phyloP scores from a whole-genome alignment of 2,329 filamentous ascomycete genomes.

The Thyridium curvatum region DNA sequence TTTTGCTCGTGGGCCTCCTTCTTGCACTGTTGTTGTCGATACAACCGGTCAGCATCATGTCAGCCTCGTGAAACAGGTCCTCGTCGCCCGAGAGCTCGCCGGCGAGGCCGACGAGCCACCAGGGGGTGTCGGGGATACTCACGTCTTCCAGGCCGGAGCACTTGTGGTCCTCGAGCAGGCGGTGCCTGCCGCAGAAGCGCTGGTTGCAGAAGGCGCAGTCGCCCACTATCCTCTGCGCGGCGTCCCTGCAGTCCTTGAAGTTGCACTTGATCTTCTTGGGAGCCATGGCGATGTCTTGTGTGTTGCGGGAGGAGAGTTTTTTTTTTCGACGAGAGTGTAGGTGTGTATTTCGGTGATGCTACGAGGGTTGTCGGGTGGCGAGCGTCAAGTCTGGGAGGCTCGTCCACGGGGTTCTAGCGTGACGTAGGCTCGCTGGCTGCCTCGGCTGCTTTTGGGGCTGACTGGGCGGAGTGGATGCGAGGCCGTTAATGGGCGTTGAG shows the following conservation, averaged over 20 bases:
- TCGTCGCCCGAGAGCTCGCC: constrained; percentile 22
- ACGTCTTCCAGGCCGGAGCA: constrained; percentile 87
- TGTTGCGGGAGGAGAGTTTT: not conserved
- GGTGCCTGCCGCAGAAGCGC: constrained; percentile 92
- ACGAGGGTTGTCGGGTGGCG: not conserved
- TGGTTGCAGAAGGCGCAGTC: constrained; percentile 94
- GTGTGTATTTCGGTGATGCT: no score
- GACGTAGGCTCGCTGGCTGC: not conserved
- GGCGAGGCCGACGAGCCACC: constrained; percentile 17
- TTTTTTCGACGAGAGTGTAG: no score
- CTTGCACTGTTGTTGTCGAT: constrained; percentile 63
- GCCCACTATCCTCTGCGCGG: constrained; percentile 87
- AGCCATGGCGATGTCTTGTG: constrained; percentile 41
- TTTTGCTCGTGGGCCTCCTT: constrained; percentile 95
- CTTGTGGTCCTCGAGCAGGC: constrained; percentile 89
- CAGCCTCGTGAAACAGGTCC: constrained; percentile 7
- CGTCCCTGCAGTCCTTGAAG: constrained; percentile 82
- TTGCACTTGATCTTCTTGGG: constrained; percentile 78
- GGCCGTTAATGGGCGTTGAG: not conserved
- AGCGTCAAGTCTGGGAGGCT: not conserved
- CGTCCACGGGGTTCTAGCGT: not conserved
- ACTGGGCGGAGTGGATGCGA: not conserved
- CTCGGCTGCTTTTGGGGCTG: not conserved
- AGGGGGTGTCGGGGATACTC: constrained; percentile 30
- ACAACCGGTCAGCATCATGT: constrained; percentile 22